These are phyloP conservation scores for Rutstroemia sydowiana DNA, from an alignment of 2,329 filamentous ascomycete species.

Conservation along the genomic window DNA sequence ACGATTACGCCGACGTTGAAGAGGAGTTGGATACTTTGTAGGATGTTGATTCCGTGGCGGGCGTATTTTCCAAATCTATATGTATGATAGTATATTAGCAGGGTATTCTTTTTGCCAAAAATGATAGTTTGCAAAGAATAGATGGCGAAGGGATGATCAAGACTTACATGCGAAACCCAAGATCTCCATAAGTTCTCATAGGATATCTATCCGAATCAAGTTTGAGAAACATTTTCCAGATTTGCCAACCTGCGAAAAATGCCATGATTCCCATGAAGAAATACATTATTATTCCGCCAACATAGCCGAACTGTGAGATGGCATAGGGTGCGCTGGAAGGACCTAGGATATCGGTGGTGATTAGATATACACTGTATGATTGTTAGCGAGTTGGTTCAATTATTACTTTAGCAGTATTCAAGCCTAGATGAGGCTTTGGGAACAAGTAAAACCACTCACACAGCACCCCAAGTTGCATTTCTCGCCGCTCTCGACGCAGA, in stretches of 20 bases:
- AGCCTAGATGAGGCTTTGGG: slow-evolving; percentile 15
- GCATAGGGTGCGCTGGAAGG: slow-evolving; percentile 18
- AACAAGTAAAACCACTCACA: too few species aligned
- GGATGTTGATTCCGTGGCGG: slow-evolving; percentile 17
- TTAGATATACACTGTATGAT: slow-evolving; percentile 21
- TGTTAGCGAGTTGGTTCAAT: too few species aligned
- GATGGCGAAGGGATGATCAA: too few species aligned
- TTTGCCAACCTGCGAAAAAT: slow-evolving; percentile 20
- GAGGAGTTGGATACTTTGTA: slow-evolving; percentile 16
- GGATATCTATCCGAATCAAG: slow-evolving; percentile 20
- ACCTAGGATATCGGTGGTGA: slow-evolving; percentile 23
- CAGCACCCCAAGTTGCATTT: too few species aligned
- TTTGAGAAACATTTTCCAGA: slow-evolving; percentile 17
- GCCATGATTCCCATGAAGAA: too few species aligned
- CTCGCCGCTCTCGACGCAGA: too few species aligned
- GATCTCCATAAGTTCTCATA: slow-evolving; percentile 19
- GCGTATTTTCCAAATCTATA: slow-evolving; percentile 16
- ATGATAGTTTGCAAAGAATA: too few species aligned
- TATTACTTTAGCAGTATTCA: too few species aligned
- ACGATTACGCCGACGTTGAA: slow-evolving; percentile 19
- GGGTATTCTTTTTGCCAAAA: too few species aligned
- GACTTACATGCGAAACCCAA: slow-evolving; percentile 19
- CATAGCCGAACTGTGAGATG: slow-evolving; percentile 18
- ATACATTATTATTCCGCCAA: too few species aligned
- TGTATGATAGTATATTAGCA: too few species aligned